These are phyloP conservation scores for Corylus avellana DNA, from an alignment of 306 rosid genomes.

Conservation along the genomic window DNA sequence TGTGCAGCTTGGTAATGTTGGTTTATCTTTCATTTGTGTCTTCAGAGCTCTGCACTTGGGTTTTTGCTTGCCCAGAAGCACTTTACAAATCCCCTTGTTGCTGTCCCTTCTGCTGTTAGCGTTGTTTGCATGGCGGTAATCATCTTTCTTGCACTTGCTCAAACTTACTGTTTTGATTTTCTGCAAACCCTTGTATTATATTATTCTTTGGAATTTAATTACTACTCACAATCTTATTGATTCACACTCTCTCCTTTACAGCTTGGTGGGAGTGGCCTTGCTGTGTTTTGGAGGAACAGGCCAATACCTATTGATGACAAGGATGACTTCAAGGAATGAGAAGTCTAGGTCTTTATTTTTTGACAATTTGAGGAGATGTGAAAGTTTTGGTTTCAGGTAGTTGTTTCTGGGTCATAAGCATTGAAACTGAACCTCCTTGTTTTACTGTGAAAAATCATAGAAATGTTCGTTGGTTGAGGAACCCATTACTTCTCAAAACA, in stretches of 20 bases:
- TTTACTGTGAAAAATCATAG: not conserved
- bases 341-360: conserved; percentile 16
- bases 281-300: conserved; percentile 84
- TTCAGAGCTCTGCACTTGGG: conserved; percentile 95
- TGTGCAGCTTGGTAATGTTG: not conserved
- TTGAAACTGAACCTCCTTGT: not conserved
- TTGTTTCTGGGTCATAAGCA: not conserved
- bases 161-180: conserved; percentile 7
- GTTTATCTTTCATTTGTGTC: conserved; percentile 9
- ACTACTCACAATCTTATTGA: not conserved
- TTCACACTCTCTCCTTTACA: conserved; percentile 29
- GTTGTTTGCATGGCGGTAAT: conserved; percentile 96
- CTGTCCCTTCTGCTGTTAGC: conserved; percentile 94
- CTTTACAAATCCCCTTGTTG: conserved; percentile 82
- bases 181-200: not conserved
- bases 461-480: not conserved
- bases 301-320: conserved; percentile 82
- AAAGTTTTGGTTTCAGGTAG: not conserved
- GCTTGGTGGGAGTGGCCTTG: conserved; percentile 96
- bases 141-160: conserved; percentile 13
- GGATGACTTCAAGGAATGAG: conserved; percentile 88
- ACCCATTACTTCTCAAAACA: not conserved
- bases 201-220: not conserved
- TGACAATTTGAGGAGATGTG: not conserved
- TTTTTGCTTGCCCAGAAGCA: conserved; percentile 95